Percentiles rank a stretch among this genome's conserved stretches.
Evolutionary conservation across 2,329 filamentous ascomycete species (phyloP).

Genomic region (Pseudohalonectria lignicola): DNA sequence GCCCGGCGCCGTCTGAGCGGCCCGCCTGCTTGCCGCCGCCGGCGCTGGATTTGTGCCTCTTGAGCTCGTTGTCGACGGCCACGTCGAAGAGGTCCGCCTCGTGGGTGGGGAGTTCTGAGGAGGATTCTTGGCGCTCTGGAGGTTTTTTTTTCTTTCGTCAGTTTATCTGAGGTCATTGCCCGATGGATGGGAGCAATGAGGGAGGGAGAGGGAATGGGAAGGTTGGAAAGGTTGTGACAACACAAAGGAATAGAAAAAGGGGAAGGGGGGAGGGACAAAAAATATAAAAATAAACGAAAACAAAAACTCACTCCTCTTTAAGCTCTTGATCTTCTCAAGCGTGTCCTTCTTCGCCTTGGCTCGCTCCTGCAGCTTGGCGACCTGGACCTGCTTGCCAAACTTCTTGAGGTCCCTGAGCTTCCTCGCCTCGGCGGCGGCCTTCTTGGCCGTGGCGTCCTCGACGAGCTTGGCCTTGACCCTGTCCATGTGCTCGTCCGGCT

Average conservation of each 20-base stretch:
- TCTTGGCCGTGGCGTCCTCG: constrained; percentile 85
- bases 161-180: no score
- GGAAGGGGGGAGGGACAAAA: constrained; percentile 3
- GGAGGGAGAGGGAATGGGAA: constrained; percentile 7
- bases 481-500: constrained; percentile 96
- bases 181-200: not conserved
- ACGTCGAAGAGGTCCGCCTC: constrained; percentile 90
- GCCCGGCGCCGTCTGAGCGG: constrained; percentile 22
- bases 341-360: constrained; percentile 87
- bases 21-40: constrained; percentile 16
- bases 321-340: constrained; percentile 84
- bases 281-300: constrained; percentile 1
- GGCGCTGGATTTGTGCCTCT: constrained; percentile 21
- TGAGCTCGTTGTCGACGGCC: constrained; percentile 60
- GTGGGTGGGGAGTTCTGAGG: constrained; percentile 50
- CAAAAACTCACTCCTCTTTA: constrained; percentile 78
- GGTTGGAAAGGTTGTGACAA: constrained; percentile 12
- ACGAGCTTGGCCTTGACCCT: constrained; percentile 89
- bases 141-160: not conserved
- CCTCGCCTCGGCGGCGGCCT: constrained; percentile 81
- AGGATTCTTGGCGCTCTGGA: constrained; percentile 73
- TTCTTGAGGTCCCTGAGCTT: constrained; percentile 95
- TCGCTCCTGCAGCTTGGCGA: constrained; percentile 90
- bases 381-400: constrained; percentile 96
- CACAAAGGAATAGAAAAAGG: not conserved